Conservation (phyloP, 2,329 filamentous ascomycete species). For the Sporothrix schenckii region DNA sequence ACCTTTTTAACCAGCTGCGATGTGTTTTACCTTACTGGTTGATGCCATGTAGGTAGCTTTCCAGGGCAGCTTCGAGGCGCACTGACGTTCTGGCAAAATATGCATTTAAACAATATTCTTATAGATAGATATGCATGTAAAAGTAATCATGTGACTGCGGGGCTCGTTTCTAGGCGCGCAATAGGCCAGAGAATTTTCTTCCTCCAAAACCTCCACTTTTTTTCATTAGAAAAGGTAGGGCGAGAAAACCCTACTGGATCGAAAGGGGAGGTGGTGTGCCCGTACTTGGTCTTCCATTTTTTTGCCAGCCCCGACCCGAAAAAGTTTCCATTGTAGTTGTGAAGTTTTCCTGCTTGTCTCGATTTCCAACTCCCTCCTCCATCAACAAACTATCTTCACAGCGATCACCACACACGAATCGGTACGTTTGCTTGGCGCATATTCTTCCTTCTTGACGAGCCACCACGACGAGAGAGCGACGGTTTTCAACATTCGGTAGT, state of each 20-base stretch:
- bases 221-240: slow-evolving; percentile 42
- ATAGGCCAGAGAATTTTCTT: slow-evolving; percentile 25
- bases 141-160: slow-evolving; percentile 5
- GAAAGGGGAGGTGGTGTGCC: slow-evolving; percentile 18
- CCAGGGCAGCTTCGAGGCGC: neutral
- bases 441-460: neutral
- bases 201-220: neutral
- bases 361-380: slow-evolving; percentile 33
- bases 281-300: slow-evolving; percentile 30
- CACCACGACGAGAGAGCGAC: slow-evolving; percentile 27
- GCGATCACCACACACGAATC: slow-evolving; percentile 53
- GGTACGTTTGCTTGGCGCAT: slow-evolving; percentile 48
- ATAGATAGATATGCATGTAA: neutral
- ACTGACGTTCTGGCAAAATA: neutral
- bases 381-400: slow-evolving; percentile 43
- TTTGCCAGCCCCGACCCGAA: slow-evolving; percentile 33
- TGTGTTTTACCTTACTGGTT: neutral
- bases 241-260: slow-evolving; percentile 48
- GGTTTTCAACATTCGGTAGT: slow-evolving; percentile 3
- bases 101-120: neutral
- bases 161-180: neutral
- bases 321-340: slow-evolving; percentile 33
- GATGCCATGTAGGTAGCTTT: slow-evolving; percentile 4
- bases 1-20: too few species aligned
- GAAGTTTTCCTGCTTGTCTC: slow-evolving; percentile 27